Evolutionary conservation across 2,329 filamentous ascomycete genomes (phyloP), one percentile per base, ranked within the genome.

Genomic region (Claviceps fusiformis): DNA sequence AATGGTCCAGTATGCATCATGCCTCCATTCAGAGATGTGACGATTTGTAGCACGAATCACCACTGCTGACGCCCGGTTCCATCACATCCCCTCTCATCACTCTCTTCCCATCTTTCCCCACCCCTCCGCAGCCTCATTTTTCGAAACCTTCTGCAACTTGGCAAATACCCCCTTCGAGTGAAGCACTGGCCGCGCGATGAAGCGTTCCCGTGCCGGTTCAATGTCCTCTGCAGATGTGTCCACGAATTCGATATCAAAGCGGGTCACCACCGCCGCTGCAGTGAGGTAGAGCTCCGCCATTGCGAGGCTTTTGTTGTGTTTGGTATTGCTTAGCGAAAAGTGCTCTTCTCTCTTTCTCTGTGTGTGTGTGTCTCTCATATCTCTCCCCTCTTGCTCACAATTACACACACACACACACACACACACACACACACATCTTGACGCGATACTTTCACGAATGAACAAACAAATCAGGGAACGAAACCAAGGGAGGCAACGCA

Each of bases 121-220:
- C 37, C 15, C 6, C 13, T 41, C 15, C 11, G 3, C 37, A 41
- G 13, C 6, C 37, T 41, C 37, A 41, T 17, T 6, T 6, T 6
- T 13, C 37, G 3, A 17, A 37, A 37, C 6, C 37, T 13, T 17
- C 2, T 15, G 37, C 15, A 41, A 13, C 15, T 17, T 41, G 13
- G 24, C 44, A 15, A 46, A 46, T 29, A 46, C 44, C 3, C 24
- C 44, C 11, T 15, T 46, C 19, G 44, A 46, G 11, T 46, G 44
- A 46, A 10, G 29, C 19, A 46, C 44, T 4, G 44, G 44, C 7
- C 44, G 44, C n/a, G 44, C 19, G 74, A 61, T 0, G 65, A 61
- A 59, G 64, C 64, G 11, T 62, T 64, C 1, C 64, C 68, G 0
- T 70, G 41, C 50, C 2, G 35, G 41, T 9, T 29, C 10, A 15